Evolutionary conservation across 179 eudicot genomes (phyloP).

Genomic region (Heliamphora pulchella): DNA sequence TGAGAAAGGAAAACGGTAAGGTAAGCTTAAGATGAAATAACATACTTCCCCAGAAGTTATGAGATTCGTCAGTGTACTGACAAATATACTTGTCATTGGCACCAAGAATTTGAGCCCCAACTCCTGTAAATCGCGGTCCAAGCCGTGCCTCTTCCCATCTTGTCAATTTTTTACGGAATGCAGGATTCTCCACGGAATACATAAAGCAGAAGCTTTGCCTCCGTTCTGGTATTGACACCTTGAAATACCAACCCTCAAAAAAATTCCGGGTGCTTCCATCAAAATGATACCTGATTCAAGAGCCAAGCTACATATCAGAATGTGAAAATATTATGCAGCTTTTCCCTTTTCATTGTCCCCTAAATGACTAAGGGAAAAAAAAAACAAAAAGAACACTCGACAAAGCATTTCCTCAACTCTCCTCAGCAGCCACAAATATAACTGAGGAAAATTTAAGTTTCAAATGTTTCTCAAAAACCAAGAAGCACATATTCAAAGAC

Average conservation of each 20-base stretch:
- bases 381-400: neutral
- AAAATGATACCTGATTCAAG: conserved; percentile 64
- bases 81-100: conserved; percentile 90
- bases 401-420: neutral
- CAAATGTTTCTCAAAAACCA: too few relatives aligned
- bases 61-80: conserved; percentile 60
- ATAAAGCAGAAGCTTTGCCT: conserved; percentile 95
- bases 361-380: neutral
- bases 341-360: too few relatives aligned
- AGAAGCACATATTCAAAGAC: too few relatives aligned
- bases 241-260: conserved; percentile 98
- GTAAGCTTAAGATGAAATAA: conserved; percentile 11
- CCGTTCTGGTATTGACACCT: conserved; percentile 81
- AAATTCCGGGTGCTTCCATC: conserved; percentile 74
- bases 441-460: too few relatives aligned
- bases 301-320: conserved; percentile 9
- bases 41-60: conserved; percentile 94
- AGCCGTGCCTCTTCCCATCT: conserved; percentile 47
- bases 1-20: neutral
- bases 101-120: conserved; percentile 92
- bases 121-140: conserved; percentile 80
- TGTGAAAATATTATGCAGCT: neutral
- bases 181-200: conserved; percentile 90
- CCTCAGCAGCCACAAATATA: too few relatives aligned
- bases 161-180: conserved; percentile 56